Evolutionary conservation across 2,329 filamentous ascomycete genomes (phyloP).

Genomic region (Geosmithia putterillii): DNA sequence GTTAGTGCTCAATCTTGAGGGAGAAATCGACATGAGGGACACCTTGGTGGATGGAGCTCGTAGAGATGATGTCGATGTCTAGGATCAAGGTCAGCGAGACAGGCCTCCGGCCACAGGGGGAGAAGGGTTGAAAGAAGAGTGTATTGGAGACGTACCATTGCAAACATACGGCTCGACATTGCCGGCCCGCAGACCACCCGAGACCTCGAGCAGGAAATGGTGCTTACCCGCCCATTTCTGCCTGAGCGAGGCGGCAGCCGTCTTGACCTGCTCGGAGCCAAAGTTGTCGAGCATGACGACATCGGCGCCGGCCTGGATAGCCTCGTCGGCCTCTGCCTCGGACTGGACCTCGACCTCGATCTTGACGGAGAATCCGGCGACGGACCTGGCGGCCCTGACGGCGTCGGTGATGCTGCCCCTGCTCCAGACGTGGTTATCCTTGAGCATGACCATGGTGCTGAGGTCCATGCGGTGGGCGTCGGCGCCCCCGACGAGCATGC

Average conservation of each 20-base stretch:
- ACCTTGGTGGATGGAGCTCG: constrained; percentile 93
- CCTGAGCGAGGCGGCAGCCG: constrained; percentile 65
- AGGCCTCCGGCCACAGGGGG: not conserved
- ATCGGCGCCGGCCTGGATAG: constrained; percentile 81
- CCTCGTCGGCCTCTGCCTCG: constrained; percentile 81
- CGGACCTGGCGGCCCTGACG: constrained; percentile 70
- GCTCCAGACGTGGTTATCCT: constrained; percentile 97
- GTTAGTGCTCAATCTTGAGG: constrained; percentile 57
- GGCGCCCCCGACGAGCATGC: constrained; percentile 86
- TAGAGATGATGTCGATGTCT: constrained; percentile 93
- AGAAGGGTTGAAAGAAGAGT: not conserved
- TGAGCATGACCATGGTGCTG: constrained; percentile 93
- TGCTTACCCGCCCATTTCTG: constrained; percentile 64
- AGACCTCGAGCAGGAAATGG: constrained; percentile 79
- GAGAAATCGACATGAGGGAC: constrained; percentile 92
- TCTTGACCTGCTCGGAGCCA: constrained; percentile 61
- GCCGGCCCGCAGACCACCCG: constrained; percentile 72
- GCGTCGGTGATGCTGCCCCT: constrained; percentile 77
- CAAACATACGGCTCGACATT: constrained; percentile 78
- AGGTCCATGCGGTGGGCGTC: constrained; percentile 89
- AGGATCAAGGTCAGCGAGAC: constrained; percentile 4
- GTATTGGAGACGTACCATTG: constrained; percentile 37
- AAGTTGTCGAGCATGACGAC: constrained; percentile 99
- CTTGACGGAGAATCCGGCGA: constrained; percentile 83
- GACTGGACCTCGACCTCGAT: constrained; percentile 92